Evolutionary conservation across 768 basidiomycete genomes (phyloP).

Genomic region (Chalciporus sphaerocephalus): DNA sequence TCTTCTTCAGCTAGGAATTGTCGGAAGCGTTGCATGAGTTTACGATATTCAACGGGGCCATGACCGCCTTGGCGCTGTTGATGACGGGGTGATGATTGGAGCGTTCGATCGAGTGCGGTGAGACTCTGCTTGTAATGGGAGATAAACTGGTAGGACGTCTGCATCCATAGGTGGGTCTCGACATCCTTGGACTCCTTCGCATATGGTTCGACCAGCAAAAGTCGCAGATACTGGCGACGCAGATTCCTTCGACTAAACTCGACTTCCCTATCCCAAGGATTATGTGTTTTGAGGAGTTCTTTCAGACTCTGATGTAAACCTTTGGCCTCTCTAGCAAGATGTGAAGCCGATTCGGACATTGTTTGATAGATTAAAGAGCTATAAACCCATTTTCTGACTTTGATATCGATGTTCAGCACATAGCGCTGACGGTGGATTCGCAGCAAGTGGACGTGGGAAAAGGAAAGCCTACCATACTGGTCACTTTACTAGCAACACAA

Average conservation of each 20-base stretch:
- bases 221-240: constrained; percentile 62
- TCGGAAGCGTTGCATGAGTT: constrained; percentile 81
- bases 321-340: constrained; percentile 70
- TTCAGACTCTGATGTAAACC: constrained; percentile 69
- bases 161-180: constrained; percentile 87
- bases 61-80: constrained; percentile 39
- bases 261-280: constrained; percentile 81
- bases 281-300: constrained; percentile 65
- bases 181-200: constrained; percentile 73
- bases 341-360: constrained; percentile 41
- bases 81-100: constrained; percentile 40
- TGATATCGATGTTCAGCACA: constrained; percentile 15
- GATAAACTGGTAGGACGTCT: constrained; percentile 85
- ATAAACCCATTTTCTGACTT: constrained; percentile 24
- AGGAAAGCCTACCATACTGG: too few species aligned
- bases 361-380: constrained; percentile 8
- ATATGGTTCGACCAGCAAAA: constrained; percentile 65
- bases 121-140: constrained; percentile 76
- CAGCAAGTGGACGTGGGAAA: constrained; percentile 25
- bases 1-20: constrained; percentile 89
- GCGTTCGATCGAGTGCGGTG: constrained; percentile 55
- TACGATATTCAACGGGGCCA: constrained; percentile 78
- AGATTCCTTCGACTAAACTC: constrained; percentile 82
- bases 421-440: constrained; percentile 5
- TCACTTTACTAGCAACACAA: too few species aligned